These are phyloP conservation scores for Boletus subcaerulescens DNA, from an alignment of 768 basidiomycete species.

Conservation along the genomic window DNA sequence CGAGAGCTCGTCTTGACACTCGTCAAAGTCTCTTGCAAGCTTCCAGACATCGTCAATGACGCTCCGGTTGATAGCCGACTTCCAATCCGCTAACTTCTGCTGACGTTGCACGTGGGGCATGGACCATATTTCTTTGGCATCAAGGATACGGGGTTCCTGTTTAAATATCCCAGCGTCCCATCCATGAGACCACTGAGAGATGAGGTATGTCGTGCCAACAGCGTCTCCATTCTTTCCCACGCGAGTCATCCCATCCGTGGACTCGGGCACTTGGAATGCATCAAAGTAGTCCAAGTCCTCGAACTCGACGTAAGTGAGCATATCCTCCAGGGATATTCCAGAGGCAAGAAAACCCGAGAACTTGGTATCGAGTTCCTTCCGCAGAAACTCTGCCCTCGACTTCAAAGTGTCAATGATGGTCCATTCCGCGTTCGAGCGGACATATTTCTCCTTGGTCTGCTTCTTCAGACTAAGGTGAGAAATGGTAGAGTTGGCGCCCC, in stretches of 20 bases:
- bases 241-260: conserved; percentile 42
- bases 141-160: conserved; percentile 18
- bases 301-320: conserved; percentile 51
- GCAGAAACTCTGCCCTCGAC: conserved; percentile 5
- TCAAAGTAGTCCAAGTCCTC: conserved; percentile 43
- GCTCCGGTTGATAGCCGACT: conserved; percentile 33
- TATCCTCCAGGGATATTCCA: conserved; percentile 21
- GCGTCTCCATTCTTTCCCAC: conserved; percentile 42
- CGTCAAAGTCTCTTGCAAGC: conserved; percentile 39
- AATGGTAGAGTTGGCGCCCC: conserved; percentile 51
- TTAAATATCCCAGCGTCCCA: conserved; percentile 43
- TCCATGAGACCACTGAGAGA: conserved; percentile 47
- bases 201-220: conserved; percentile 40
- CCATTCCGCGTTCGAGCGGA: conserved; percentile 37
- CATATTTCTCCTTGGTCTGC: conserved; percentile 28
- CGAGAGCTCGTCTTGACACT: conserved; percentile 33
- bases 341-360: conserved; percentile 31
- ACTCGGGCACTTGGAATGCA: conserved; percentile 43
- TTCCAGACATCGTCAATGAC: conserved; percentile 34
- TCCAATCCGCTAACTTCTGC: conserved; percentile 33
- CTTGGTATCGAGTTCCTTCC: conserved; percentile 20
- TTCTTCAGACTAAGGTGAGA: conserved; percentile 43
- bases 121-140: conserved; percentile 36
- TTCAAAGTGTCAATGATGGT: conserved; percentile 41
- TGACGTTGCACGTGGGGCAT: conserved; percentile 31